Percentiles rank a stretch among this genome's conserved stretches.
Conservation (phyloP, 225 moss, liverwort and hornwort species). For the Bryum argenteum region DNA sequence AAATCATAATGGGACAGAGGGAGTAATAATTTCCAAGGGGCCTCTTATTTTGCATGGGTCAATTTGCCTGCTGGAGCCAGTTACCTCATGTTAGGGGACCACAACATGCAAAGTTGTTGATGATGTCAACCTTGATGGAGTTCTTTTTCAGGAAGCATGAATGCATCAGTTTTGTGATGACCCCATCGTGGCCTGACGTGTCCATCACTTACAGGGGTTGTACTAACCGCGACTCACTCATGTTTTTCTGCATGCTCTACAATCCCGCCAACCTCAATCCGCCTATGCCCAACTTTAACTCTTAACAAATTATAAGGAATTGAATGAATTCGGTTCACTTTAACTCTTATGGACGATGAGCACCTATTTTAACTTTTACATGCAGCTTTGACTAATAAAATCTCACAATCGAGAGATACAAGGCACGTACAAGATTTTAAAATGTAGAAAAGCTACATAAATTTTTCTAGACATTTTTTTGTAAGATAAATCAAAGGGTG, state of each 20-base stretch:
- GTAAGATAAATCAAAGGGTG: no score
- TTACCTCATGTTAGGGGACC: neutral
- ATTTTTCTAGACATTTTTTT: no score
- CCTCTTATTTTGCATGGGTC: neutral
- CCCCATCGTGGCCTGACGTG: neutral
- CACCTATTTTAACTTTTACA: no score
- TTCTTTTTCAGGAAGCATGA: neutral
- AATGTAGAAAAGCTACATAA: no score
- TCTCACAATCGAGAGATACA: no score
- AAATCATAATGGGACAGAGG: no score
- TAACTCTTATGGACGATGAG: no score
- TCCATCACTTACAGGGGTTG: neutral
- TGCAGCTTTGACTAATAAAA: no score
- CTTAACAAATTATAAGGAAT: no score
- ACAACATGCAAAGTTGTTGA: constrained; percentile 12
- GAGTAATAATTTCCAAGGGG: no score
- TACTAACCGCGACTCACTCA: neutral
- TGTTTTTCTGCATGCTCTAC: neutral
- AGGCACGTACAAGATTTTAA: no score
- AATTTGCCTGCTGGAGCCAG: neutral
- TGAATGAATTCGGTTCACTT: no score
- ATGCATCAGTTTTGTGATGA: neutral
- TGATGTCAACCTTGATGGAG: constrained; percentile 6
- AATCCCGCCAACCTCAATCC: neutral
- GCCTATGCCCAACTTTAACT: neutral